Conservation (phyloP, 768 basidiomycete species). For the Phylloporus rhodoxanthus region DNA sequence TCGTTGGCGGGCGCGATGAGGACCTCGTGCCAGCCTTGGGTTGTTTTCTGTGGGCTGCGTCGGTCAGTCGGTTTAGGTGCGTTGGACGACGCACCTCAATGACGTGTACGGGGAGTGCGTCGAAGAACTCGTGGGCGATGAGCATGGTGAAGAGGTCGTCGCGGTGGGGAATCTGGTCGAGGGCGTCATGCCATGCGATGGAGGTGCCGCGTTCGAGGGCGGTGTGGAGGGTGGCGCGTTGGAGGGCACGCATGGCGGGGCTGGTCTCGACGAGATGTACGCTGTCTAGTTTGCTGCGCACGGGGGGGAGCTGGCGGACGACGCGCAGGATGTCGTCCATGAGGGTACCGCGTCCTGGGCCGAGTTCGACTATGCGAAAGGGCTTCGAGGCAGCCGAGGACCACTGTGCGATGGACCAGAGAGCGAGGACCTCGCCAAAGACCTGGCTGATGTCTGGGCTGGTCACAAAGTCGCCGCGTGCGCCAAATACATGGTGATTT, state of each 20-base stretch:
- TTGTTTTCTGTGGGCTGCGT: conserved; percentile 50
- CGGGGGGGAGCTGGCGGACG: conserved; percentile 42
- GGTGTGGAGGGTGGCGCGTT: conserved; percentile 45
- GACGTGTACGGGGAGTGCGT: conserved; percentile 88
- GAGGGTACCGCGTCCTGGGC: conserved; percentile 89
- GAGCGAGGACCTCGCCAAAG: conserved; percentile 91
- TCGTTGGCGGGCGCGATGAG: conserved; percentile 52
- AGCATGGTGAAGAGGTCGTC: conserved; percentile 68
- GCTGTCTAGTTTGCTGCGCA: conserved; percentile 32
- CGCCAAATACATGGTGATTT: conserved; percentile 71
- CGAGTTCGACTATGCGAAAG: conserved; percentile 81
- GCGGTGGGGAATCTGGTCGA: conserved; percentile 58
- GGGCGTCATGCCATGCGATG: conserved; percentile 66
- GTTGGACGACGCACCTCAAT: conserved; percentile 55
- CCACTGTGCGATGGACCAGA: conserved; percentile 86
- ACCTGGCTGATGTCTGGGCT: conserved; percentile 95
- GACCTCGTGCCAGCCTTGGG: conserved; percentile 82
- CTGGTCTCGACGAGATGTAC: conserved; percentile 85
- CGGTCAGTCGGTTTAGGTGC: background rate
- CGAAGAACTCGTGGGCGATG: conserved; percentile 96
- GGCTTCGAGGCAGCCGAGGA: conserved; percentile 43
- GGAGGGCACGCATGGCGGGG: conserved; percentile 54
- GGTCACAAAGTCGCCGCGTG: conserved; percentile 89
- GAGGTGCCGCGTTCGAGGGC: conserved; percentile 29
- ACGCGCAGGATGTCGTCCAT: conserved; percentile 85